phyloP scores from a whole-genome alignment of 176 grass and related monocot species.

The Zoysia pacifica region DNA sequence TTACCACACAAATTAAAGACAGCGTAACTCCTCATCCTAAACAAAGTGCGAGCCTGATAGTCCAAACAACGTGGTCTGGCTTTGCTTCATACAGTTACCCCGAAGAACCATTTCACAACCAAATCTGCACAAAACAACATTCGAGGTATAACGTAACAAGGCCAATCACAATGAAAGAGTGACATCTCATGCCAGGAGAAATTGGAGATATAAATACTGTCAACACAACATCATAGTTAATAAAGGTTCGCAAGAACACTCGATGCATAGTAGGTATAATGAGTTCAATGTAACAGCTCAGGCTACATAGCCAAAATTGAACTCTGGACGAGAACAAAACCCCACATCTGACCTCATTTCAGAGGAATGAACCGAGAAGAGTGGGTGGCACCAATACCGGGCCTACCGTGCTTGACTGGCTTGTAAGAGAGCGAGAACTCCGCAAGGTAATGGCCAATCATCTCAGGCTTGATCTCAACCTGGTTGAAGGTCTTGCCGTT shows the following conservation, averaged over 20 bases:
- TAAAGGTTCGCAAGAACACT: background rate
- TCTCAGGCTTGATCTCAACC: slow-evolving; percentile 80
- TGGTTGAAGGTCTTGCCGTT: slow-evolving; percentile 73
- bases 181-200: background rate
- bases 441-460: slow-evolving; percentile 80
- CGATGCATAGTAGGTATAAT: background rate
- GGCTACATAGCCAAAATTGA: slow-evolving; percentile 15
- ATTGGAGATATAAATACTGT: background rate
- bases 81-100: too few relatives aligned
- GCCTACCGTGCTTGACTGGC: slow-evolving; percentile 81
- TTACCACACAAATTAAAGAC: too few relatives aligned
- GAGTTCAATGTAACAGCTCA: background rate
- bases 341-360: slow-evolving; percentile 46
- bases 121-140: too few relatives aligned
- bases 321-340: slow-evolving; percentile 4
- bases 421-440: slow-evolving; percentile 82
- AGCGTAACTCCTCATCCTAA: too few relatives aligned
- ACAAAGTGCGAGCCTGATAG: too few relatives aligned
- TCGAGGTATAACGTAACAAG: too few relatives aligned
- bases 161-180: too few relatives aligned
- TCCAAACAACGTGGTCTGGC: too few relatives aligned
- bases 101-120: too few relatives aligned
- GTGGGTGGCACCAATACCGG: slow-evolving; percentile 81
- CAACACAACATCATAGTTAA: slow-evolving; percentile 30
- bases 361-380: slow-evolving; percentile 80